Percentiles rank a stretch among this genome's conserved stretches.
phyloP scores from a whole-genome alignment of 163 green algal genomes.

The Volvox carteri region DNA sequence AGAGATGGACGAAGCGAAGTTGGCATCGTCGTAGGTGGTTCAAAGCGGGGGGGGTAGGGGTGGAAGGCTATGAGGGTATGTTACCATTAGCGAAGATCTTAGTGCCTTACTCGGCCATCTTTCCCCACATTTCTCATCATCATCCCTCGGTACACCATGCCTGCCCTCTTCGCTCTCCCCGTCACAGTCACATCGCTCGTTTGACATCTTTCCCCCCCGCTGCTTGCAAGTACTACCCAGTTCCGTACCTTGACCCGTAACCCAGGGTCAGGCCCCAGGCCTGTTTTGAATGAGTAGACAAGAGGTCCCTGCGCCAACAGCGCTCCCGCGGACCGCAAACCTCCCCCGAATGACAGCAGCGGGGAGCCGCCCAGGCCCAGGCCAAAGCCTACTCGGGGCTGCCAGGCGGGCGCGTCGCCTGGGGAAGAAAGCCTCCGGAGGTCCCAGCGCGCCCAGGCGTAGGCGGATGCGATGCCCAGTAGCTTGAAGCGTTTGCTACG shows the following conservation, averaged over 20 bases:
- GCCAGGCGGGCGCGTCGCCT: neutral
- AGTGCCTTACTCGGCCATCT: too few relatives aligned
- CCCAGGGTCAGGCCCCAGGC: neutral
- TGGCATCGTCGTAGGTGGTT: too few relatives aligned
- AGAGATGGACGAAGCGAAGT: too few relatives aligned
- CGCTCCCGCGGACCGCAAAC: neutral
- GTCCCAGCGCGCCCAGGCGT: constrained; percentile 29
- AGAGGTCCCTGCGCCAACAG: constrained; percentile 18
- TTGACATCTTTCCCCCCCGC: too few relatives aligned
- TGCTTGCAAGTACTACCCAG: too few relatives aligned
- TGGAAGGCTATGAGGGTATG: too few relatives aligned
- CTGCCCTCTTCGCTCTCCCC: neutral
- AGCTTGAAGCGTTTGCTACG: constrained; percentile 31
- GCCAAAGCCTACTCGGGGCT: constrained; percentile 16
- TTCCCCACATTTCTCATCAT: too few relatives aligned
- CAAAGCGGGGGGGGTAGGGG: too few relatives aligned
- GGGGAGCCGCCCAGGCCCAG: neutral
- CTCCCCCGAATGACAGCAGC: neutral
- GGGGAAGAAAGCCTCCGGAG: neutral
- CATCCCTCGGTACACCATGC: too few relatives aligned
- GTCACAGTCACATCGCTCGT: too few relatives aligned
- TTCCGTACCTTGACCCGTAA: constrained; percentile 14
- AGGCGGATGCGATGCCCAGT: neutral
- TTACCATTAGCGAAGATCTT: too few relatives aligned
- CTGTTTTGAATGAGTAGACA: constrained; percentile 7